These are phyloP conservation scores for Astraeus odoratus DNA, from an alignment of 768 basidiomycete species.

Conservation along the genomic window DNA sequence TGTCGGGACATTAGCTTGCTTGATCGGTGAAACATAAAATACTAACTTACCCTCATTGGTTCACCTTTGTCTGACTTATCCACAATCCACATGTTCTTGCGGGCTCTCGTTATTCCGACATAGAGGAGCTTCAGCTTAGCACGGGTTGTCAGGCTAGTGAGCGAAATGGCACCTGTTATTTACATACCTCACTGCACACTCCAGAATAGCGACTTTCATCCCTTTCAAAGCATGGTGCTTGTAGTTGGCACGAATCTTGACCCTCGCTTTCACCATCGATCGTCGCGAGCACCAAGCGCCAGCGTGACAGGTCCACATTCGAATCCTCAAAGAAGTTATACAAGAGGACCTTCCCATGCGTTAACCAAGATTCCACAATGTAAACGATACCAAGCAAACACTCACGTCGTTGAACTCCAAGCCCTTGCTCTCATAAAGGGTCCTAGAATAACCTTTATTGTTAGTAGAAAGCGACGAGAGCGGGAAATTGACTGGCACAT, in stretches of 20 bases:
- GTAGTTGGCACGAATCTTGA: constrained; percentile 7
- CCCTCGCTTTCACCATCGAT: constrained; percentile 19
- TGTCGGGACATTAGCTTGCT: constrained; percentile 30
- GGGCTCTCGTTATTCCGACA: constrained; percentile 64
- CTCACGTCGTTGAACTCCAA: no score
- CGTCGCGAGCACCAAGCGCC: constrained; percentile 51
- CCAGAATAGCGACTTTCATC: constrained; percentile 44
- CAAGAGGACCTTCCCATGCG: constrained; percentile 47
- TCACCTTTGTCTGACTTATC: constrained; percentile 52
- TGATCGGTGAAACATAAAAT: constrained; percentile 14
- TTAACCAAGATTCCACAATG: neutral
- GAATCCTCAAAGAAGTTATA: constrained; percentile 76
- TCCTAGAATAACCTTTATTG: constrained; percentile 19
- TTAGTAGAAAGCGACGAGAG: no score
- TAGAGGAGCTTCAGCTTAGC: constrained; percentile 59
- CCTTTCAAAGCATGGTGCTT: constrained; percentile 38
- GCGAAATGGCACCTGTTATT: neutral
- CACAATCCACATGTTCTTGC: constrained; percentile 64
- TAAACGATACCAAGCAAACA: neutral
- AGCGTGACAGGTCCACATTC: constrained; percentile 39
- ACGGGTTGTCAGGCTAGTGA: constrained; percentile 1
- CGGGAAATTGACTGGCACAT: constrained; percentile 35
- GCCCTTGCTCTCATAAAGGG: constrained; percentile 28
- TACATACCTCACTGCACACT: constrained; percentile 50
- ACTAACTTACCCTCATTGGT: constrained; percentile 44